Conservation (phyloP, 129 eudicot species). For the Ambrosia artemisiifolia region DNA sequence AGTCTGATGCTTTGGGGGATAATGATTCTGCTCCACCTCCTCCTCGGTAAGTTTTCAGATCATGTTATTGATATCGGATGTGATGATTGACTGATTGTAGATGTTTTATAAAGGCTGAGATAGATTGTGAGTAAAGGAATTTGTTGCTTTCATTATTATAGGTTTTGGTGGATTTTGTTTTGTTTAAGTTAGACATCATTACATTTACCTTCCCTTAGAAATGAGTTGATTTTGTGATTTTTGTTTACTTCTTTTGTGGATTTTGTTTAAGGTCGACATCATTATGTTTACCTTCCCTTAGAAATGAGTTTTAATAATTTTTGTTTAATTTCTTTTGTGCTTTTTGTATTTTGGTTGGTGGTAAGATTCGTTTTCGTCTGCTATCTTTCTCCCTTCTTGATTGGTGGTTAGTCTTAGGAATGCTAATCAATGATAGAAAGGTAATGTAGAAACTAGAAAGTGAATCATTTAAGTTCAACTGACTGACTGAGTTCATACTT, state of each 20-base stretch:
- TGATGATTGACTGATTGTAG: background rate
- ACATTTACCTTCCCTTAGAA: background rate
- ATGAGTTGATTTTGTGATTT: background rate
- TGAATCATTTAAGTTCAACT: background rate
- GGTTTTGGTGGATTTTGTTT: background rate
- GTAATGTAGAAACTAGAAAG: background rate
- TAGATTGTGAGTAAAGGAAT: background rate
- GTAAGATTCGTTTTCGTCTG: background rate
- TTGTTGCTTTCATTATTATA: background rate
- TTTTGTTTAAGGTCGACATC: background rate
- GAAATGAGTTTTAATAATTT: constrained; percentile 3
- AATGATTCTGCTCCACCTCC: constrained; percentile 41
- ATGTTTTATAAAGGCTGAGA: constrained; percentile 5
- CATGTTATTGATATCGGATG: background rate
- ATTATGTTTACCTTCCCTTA: background rate
- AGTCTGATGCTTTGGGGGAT: constrained; percentile 45
- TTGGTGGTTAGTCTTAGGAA: background rate
- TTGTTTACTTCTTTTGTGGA: background rate
- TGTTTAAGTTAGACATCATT: background rate
- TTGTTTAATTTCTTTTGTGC: background rate
- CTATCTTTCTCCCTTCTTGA: background rate
- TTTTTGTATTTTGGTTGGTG: constrained; percentile 9
- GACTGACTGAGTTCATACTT: background rate
- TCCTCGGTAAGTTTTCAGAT: constrained; percentile 45
- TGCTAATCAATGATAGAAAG: constrained; percentile 9